Evolutionary conservation across 2,329 filamentous ascomycete species (phyloP).

Genomic region (Fusarium sp.): DNA sequence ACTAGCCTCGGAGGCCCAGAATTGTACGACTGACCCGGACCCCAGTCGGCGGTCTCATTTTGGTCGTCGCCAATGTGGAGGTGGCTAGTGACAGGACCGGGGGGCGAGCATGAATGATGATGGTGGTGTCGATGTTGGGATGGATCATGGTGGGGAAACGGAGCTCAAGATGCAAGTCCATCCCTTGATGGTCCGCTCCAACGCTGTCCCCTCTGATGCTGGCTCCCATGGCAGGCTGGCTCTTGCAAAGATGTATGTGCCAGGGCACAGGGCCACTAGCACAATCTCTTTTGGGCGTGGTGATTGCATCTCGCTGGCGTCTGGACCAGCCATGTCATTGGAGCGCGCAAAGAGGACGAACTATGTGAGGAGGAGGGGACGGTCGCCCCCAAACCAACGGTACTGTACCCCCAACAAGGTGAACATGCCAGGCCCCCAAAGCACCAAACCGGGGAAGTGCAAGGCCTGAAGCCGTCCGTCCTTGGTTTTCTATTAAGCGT

Average conservation of each 20-base stretch:
- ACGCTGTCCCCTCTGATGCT: conserved; percentile 33
- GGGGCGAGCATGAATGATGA: conserved; percentile 43
- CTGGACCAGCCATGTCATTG: conserved; percentile 33
- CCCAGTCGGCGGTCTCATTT: conserved; percentile 43
- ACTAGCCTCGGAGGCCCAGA: conserved; percentile 38
- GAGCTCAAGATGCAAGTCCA: conserved; percentile 37
- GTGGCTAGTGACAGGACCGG: conserved; percentile 46
- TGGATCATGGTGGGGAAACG: conserved; percentile 40
- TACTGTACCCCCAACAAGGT: conserved; percentile 32
- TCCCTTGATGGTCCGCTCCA: conserved; percentile 32
- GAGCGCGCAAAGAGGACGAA: conserved; percentile 31
- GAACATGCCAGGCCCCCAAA: conserved; percentile 33
- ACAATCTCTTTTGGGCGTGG: conserved; percentile 17
- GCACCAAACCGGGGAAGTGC: conserved; percentile 38
- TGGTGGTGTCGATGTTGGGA: conserved; percentile 45
- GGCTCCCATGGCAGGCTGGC: conserved; percentile 19
- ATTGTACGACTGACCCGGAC: conserved; percentile 44
- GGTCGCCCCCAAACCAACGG: conserved; percentile 33
- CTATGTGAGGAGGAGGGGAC: conserved; percentile 24
- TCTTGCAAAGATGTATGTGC: conserved; percentile 7
- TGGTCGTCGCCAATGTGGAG: conserved; percentile 45
- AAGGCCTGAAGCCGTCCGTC: conserved; percentile 33
- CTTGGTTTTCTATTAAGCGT: conserved; percentile 17
- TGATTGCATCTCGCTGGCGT: conserved; percentile 28
- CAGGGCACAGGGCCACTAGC: neutral